Conservation (phyloP, 495 filamentous ascomycete species). For the Penicillium nucicola region DNA sequence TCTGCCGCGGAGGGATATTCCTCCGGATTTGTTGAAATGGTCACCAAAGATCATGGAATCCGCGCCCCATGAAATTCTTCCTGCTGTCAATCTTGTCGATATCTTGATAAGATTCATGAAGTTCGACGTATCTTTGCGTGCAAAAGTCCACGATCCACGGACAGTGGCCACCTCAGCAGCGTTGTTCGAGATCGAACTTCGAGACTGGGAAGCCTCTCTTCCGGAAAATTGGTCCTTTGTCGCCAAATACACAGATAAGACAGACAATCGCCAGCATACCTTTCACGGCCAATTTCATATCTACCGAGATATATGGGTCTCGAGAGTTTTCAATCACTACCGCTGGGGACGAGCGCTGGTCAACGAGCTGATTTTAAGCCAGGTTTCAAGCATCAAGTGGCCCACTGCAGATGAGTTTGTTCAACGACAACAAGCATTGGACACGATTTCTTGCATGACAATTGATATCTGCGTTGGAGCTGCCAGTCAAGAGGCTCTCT, state of each 20-base stretch:
- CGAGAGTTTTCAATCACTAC: slow-evolving; percentile 17
- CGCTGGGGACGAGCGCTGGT: slow-evolving; percentile 16
- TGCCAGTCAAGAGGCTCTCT: slow-evolving; percentile 14
- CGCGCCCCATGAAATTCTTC: not conserved
- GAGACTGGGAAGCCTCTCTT: slow-evolving; percentile 17
- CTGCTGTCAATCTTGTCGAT: slow-evolving; percentile 14
- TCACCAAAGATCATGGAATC: slow-evolving; percentile 2
- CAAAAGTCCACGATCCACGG: not conserved
- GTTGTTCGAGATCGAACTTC: slow-evolving; percentile 13
- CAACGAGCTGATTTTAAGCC: slow-evolving; percentile 16
- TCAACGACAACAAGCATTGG: slow-evolving; percentile 16
- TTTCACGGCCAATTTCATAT: slow-evolving; percentile 17
- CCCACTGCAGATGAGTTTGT: not conserved
- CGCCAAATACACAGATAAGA: slow-evolving; percentile 9
- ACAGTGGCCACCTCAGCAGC: not conserved
- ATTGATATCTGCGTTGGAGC: slow-evolving; percentile 17
- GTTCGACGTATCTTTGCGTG: slow-evolving; percentile 7
- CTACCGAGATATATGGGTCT: slow-evolving; percentile 16
- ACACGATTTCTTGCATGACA: slow-evolving; percentile 15
- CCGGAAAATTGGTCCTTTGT: slow-evolving; percentile 12
- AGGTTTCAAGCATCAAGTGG: slow-evolving; percentile 1
- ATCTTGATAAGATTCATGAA: slow-evolving; percentile 20
- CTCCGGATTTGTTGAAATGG: slow-evolving; percentile 12
- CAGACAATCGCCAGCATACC: slow-evolving; percentile 4
- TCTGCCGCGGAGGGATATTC: not conserved